Conservation (phyloP, 768 basidiomycete genomes). For the Rhizopogon roseolus region DNA sequence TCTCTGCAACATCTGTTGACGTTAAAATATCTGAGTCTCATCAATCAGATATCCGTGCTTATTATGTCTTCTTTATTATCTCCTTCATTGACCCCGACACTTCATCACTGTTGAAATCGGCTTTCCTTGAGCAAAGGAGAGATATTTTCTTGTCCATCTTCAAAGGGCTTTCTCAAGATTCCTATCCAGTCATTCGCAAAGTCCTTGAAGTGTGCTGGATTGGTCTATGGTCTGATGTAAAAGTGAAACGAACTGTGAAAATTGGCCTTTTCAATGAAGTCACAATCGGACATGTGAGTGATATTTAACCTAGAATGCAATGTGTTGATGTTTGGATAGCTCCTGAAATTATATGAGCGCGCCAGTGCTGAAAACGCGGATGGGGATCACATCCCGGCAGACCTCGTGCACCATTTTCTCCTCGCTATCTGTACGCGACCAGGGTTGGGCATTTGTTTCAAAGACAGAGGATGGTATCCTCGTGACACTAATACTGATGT, state of each 20-base stretch:
- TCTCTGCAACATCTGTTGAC: neutral
- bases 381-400: conserved; percentile 58
- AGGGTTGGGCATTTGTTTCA: conserved; percentile 83
- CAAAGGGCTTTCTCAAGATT: conserved; percentile 65
- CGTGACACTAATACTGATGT: conserved; percentile 47
- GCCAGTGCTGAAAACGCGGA: conserved; percentile 41
- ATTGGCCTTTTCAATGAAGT: conserved; percentile 66
- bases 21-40: conserved; percentile 1
- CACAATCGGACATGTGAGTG: conserved; percentile 56
- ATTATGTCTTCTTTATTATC: conserved; percentile 68
- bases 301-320: neutral
- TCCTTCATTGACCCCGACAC: conserved; percentile 58
- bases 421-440: conserved; percentile 79
- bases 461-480: conserved; percentile 87
- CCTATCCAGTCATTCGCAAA: conserved; percentile 52
- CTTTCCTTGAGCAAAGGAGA: conserved; percentile 68
- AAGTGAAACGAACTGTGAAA: conserved; percentile 67
- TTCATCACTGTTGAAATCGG: conserved; percentile 48
- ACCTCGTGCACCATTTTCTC: conserved; percentile 84
- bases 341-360: conserved; percentile 74
- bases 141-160: conserved; percentile 66
- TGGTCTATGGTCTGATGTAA: conserved; percentile 70
- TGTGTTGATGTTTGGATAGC: conserved; percentile 28
- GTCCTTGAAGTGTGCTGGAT: conserved; percentile 75
- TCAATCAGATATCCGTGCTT: conserved; percentile 68